phyloP scores from a whole-genome alignment of 2,329 filamentous ascomycete species.

The Clarireedia hainanense region DNA sequence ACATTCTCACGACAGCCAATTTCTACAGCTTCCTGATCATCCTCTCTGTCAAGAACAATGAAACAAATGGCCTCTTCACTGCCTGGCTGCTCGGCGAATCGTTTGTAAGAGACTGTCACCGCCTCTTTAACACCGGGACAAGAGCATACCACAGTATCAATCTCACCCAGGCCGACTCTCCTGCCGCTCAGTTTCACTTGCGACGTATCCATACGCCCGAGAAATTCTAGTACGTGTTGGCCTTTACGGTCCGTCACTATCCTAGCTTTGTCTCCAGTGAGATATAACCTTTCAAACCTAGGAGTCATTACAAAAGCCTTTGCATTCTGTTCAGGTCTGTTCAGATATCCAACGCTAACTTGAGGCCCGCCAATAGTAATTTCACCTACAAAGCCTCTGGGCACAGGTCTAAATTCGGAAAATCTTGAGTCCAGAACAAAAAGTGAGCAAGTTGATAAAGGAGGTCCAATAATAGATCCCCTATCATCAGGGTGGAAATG shows the following conservation, averaged over 20 bases:
- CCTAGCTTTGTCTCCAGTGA: conserved; percentile 31
- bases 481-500: background rate
- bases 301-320: conserved; percentile 14
- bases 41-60: background rate
- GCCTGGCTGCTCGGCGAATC: background rate
- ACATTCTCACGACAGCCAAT: background rate
- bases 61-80: conserved; percentile 2
- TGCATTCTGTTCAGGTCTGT: conserved; percentile 7
- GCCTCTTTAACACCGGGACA: background rate
- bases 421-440: background rate
- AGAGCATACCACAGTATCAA: conserved; percentile 25
- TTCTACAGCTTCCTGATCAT: background rate
- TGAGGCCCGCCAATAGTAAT: conserved; percentile 11
- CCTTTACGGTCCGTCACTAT: conserved; percentile 45
- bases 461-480: background rate
- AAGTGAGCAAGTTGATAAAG: background rate
- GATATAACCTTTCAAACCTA: conserved; percentile 36
- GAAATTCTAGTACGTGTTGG: conserved; percentile 42
- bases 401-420: conserved; percentile 10
- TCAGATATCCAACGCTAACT: conserved; percentile 11
- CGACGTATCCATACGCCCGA: conserved; percentile 50
- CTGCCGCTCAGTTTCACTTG: conserved; percentile 60
- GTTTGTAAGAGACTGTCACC: conserved; percentile 2
- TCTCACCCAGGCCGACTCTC: conserved; percentile 55
- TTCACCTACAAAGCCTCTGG: conserved; percentile 11